These are phyloP conservation scores for Raffaelea arxii DNA, from an alignment of 2,329 filamentous ascomycete genomes.

Conservation along the genomic window DNA sequence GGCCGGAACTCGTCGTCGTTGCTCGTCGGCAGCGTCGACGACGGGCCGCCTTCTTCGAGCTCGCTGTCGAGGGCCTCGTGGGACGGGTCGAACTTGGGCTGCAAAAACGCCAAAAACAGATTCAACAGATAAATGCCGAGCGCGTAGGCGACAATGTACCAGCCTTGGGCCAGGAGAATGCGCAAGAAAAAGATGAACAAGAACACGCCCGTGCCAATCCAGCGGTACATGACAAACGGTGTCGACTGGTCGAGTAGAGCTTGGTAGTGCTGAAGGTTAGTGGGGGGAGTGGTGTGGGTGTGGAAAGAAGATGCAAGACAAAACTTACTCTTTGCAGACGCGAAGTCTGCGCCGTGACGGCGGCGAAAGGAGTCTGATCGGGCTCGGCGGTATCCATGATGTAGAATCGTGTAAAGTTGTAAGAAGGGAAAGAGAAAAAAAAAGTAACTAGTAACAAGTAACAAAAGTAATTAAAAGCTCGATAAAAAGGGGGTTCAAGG, in stretches of 20 bases:
- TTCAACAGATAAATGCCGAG: conserved; percentile 98
- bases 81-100: conserved; percentile 97
- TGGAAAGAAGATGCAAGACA: neutral
- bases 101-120: conserved; percentile 95
- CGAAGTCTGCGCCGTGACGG: conserved; percentile 77
- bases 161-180: conserved; percentile 88
- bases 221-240: conserved; percentile 81
- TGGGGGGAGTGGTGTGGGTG: neutral
- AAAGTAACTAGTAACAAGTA: neutral
- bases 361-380: conserved; percentile 84
- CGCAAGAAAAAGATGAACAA: conserved; percentile 78
- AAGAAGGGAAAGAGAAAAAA: neutral
- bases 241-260: conserved; percentile 88
- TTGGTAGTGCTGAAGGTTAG: conserved; percentile 68
- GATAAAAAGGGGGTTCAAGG: neutral
- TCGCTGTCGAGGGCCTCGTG: conserved; percentile 85
- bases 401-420: neutral
- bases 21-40: conserved; percentile 78
- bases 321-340: conserved; percentile 54
- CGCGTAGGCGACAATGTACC: conserved; percentile 98
- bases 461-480: neutral
- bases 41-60: conserved; percentile 88
- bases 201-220: conserved; percentile 69
- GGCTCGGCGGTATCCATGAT: conserved; percentile 79
- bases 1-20: conserved; percentile 96